Evolutionary conservation across 1,139 yeast genomes (phyloP), one percentile per base, ranked within the genome.

Genomic region (Magnusiomyces tetraspermus): DNA sequence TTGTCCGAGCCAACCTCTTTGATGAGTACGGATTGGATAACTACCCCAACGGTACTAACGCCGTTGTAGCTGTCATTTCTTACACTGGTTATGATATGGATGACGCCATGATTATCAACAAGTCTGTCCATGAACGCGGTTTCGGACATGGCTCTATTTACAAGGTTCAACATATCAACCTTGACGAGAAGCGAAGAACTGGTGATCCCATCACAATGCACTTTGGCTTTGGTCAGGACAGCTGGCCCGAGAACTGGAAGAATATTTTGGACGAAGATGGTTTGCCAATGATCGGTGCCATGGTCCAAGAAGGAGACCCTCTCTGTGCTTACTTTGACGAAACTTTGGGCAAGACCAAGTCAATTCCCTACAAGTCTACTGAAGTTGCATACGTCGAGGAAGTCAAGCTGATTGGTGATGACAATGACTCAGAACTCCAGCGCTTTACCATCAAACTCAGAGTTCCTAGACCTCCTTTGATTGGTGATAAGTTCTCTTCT

Each of bases 71-170:
- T 0, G 99, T 92, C 61, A 92, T 92, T 65, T 89, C 98, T 0
- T 92, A 92, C 69, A 94, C 99, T 6, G 98, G 98, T 62, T 92
- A 92, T 67, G 99, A 92, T 85, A 92, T 92, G 98, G 85, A 92
- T 74, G 99, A 92, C 72, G 99, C 98, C 67, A 92, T 92, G 98
- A 92, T 92, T 66, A 81, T 92, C 63, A 94, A 92, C 71, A 92
- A 92, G 70, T 85, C 95, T 49, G 96, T 97, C 0, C 95, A 90
- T 65, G 99, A 92, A 72, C 80, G 99, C 69, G 99, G 98, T 0
- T 94, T 92, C 61, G 98, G 95, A 24, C 94, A 92, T 63, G 98
- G 98, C 71, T 87, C 96, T 2, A 94, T 92, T 58, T 89, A 87
- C 73, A 92, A 94, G 71, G 94, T 85, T 37, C 98, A 92, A 67